Conservation (phyloP, 2,329 filamentous ascomycete species). For the Ceratocystis eucalypticola region DNA sequence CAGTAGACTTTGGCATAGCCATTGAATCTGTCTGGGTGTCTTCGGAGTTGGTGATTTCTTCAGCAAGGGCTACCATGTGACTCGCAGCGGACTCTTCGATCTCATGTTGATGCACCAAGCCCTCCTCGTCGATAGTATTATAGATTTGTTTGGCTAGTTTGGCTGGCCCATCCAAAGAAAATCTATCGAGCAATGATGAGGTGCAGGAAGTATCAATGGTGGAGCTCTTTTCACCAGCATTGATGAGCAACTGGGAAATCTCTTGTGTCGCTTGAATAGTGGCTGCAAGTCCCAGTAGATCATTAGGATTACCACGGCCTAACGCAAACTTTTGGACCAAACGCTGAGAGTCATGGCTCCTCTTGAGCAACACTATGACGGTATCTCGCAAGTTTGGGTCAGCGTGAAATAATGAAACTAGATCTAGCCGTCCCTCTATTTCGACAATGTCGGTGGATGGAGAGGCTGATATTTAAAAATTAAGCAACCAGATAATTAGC, state of each 20-base stretch:
- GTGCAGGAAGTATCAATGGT: conserved; percentile 28
- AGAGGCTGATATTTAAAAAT: conserved; percentile 33
- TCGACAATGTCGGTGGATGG: conserved; percentile 75
- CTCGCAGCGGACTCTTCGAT: conserved; percentile 58
- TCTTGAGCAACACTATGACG: conserved; percentile 52
- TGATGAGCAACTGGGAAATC: conserved; percentile 39
- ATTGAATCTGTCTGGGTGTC: conserved; percentile 44
- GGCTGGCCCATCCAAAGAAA: conserved; percentile 52
- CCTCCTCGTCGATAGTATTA: conserved; percentile 81
- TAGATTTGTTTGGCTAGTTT: conserved; percentile 58
- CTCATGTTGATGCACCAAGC: conserved; percentile 57
- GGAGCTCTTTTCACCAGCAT: conserved; percentile 19
- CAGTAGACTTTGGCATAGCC: conserved; percentile 37
- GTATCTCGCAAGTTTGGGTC: conserved; percentile 56
- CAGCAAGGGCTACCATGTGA: conserved; percentile 58
- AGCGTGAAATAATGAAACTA: conserved; percentile 62
- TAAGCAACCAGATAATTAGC: neutral
- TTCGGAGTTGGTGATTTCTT: conserved; percentile 55
- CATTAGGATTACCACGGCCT: conserved; percentile 81
- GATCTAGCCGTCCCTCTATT: conserved; percentile 67
- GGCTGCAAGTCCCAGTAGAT: conserved; percentile 67
- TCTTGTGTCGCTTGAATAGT: conserved; percentile 64
- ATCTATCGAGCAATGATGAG: conserved; percentile 37
- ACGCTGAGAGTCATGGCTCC: conserved; percentile 74
- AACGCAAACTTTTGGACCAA: conserved; percentile 89